Evolutionary conservation across 192 early-diverging fungal genomes (phyloP).

Genomic region (Backusella macrospora): DNA sequence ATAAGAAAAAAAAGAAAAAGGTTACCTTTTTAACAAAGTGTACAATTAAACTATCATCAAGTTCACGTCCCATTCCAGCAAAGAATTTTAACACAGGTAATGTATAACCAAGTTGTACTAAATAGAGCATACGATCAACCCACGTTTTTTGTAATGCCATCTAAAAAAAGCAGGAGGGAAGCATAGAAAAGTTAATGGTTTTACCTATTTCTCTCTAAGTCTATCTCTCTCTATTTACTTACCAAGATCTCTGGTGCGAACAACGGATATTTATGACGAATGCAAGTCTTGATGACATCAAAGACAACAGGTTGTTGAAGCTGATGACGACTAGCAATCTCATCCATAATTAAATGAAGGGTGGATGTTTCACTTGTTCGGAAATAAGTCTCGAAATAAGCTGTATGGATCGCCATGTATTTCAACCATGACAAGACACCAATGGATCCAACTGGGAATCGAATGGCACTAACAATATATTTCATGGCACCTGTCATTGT

Average conservation of each 20-base stretch:
- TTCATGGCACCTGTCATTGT: conserved; percentile 25
- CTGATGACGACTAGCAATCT: conserved; percentile 75
- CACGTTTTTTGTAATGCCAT: conserved; percentile 67
- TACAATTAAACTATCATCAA: conserved; percentile 70
- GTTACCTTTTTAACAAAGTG: conserved; percentile 65
- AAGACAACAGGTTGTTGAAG: conserved; percentile 68
- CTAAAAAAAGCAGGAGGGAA: conserved; percentile 37
- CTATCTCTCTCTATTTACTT: not conserved
- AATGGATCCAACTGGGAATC: conserved; percentile 57
- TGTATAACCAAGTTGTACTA: conserved; percentile 65
- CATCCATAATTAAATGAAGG: conserved; percentile 70
- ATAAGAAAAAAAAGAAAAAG: not conserved
- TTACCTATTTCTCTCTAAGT: not conserved
- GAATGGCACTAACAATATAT: conserved; percentile 19
- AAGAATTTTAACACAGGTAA: conserved; percentile 69
- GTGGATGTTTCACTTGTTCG: conserved; percentile 60
- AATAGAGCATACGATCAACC: conserved; percentile 67
- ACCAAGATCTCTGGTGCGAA: conserved; percentile 66
- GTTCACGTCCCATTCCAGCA: conserved; percentile 43
- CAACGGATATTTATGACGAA: conserved; percentile 55
- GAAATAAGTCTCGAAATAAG: conserved; percentile 75
- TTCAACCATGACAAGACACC: conserved; percentile 65
- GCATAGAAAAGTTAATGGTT: not conserved
- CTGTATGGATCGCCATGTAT: conserved; percentile 61
- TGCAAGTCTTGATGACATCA: conserved; percentile 57